phyloP scores from a whole-genome alignment of 139 green algal species.

The Pleodorina starrii region DNA sequence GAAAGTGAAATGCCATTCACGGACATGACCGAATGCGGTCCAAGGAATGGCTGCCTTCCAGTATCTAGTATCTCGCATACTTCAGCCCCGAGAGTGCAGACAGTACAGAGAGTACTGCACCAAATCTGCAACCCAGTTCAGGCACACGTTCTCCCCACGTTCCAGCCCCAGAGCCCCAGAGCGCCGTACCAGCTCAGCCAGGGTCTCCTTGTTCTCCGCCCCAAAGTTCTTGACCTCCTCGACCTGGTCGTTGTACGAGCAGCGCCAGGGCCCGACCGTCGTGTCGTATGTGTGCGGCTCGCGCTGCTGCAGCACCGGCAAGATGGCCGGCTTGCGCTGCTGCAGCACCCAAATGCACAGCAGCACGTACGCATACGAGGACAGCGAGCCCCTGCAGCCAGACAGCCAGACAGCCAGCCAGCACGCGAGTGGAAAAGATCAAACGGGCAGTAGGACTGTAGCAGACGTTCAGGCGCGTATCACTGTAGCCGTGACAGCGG shows the following conservation, averaged over 20 bases:
- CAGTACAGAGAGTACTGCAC: too few relatives aligned
- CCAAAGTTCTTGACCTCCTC: conserved; percentile 78
- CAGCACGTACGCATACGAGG: conserved; percentile 93
- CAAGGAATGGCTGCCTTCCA: too few relatives aligned
- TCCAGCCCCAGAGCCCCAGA: neutral
- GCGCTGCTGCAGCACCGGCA: conserved; percentile 87
- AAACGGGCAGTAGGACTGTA: too few relatives aligned
- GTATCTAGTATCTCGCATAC: too few relatives aligned
- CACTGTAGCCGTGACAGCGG: too few relatives aligned
- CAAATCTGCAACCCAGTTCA: neutral
- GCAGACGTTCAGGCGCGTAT: too few relatives aligned
- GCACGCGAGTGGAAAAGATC: too few relatives aligned
- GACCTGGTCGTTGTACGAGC: conserved; percentile 82
- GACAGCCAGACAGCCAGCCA: too few relatives aligned
- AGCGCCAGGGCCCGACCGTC: conserved; percentile 72
- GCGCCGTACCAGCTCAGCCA: conserved; percentile 83
- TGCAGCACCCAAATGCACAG: conserved; percentile 93
- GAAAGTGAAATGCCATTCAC: too few relatives aligned
- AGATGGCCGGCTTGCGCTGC: conserved; percentile 82
- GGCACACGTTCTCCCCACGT: too few relatives aligned
- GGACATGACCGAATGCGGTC: too few relatives aligned
- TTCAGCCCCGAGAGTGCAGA: too few relatives aligned
- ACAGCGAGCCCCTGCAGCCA: conserved; percentile 88
- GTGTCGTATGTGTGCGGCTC: conserved; percentile 56
- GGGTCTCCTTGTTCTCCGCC: conserved; percentile 80